Percentiles rank a stretch among this genome's conserved stretches.
phyloP scores from a whole-genome alignment of 1,284 basidiomycete genomes.

The Rugosomyces carneus region DNA sequence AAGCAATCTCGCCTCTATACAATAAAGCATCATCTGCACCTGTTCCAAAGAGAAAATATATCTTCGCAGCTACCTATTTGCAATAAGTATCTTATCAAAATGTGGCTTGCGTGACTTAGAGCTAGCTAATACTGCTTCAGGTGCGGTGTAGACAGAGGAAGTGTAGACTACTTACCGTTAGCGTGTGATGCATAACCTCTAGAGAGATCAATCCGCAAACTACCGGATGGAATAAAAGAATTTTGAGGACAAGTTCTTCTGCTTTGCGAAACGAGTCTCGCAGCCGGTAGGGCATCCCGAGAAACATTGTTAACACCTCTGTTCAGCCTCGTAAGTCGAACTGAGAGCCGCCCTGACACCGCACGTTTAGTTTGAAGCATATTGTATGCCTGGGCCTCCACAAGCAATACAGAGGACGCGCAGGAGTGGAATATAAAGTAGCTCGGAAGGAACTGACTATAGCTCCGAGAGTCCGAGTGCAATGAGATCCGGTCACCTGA shows the following conservation, averaged over 20 bases:
- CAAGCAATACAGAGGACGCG: background rate
- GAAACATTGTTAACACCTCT: background rate
- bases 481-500: too few relatives aligned
- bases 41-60: background rate
- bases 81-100: conserved; percentile 82
- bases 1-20: conserved; percentile 86
- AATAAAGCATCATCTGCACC: background rate
- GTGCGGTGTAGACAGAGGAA: background rate
- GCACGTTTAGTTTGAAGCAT: conserved; percentile 14
- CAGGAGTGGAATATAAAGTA: background rate
- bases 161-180: conserved; percentile 15
- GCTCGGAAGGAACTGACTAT: conserved; percentile 6
- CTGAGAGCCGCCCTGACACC: conserved; percentile 10
- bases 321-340: conserved; percentile 6
- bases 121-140: background rate
- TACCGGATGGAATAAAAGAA: background rate
- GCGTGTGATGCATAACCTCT: conserved; percentile 21
- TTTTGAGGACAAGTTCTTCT: conserved; percentile 1
- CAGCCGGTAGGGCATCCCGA: conserved; percentile 5
- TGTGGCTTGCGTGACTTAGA: conserved; percentile 35
- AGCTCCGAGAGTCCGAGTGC: too few relatives aligned
- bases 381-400: background rate
- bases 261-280: background rate
- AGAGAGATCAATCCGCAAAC: background rate
- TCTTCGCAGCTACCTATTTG: conserved; percentile 55